Conservation (phyloP, 129 eudicot species). For the Tagetes erecta region DNA sequence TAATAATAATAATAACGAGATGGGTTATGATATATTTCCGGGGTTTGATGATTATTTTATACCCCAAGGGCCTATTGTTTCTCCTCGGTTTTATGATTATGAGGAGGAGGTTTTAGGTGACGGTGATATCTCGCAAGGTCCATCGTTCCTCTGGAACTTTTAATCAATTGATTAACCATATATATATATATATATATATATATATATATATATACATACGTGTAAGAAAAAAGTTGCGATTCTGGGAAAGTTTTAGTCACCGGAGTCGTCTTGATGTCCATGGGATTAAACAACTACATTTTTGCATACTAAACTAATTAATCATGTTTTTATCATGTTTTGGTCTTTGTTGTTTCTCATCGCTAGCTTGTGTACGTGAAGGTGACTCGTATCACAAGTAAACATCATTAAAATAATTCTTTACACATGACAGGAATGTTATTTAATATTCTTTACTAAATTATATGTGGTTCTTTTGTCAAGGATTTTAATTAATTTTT, state of each 20-base stretch:
- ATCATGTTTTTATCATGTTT: not conserved
- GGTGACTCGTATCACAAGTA: no score
- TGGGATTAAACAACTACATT: not conserved
- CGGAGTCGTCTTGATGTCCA: not conserved
- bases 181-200: not conserved
- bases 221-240: not conserved
- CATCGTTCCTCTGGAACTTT: conserved; percentile 40
- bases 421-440: no score
- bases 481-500: no score
- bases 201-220: not conserved
- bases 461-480: no score
- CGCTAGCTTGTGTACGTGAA: no score
- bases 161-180: not conserved
- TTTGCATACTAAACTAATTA: not conserved
- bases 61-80: not conserved
- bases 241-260: conserved; percentile 4
- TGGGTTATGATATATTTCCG: conserved; percentile 35
- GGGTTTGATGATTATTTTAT: conserved; percentile 45
- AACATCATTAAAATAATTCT: no score
- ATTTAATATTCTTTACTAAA: no score
- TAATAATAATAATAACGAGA: conserved; percentile 2
- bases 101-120: conserved; percentile 22
- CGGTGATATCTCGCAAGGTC: conserved; percentile 32
- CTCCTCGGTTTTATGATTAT: conserved; percentile 12
- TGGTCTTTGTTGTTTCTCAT: not conserved